A percentile compares a stretch with the other conserved stretches of the same genome.
phyloP scores from a whole-genome alignment of 768 basidiomycete species.

The Pluteus cervinus region DNA sequence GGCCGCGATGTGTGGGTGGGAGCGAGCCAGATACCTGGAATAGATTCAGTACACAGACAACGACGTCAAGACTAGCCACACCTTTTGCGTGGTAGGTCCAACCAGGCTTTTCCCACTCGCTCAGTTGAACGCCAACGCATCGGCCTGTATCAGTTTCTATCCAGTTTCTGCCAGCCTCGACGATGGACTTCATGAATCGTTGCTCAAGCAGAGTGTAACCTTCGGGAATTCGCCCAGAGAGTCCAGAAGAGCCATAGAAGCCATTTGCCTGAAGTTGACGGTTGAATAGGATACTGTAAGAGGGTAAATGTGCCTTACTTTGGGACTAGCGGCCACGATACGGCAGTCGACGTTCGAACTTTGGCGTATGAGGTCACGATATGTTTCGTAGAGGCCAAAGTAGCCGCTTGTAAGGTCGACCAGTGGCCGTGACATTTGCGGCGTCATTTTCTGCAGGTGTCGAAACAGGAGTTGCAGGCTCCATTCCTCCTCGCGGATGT shows the following conservation, averaged over 20 bases:
- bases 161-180: constrained; percentile 39
- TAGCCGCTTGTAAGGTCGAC: constrained; percentile 93
- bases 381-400: constrained; percentile 79
- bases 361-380: constrained; percentile 66
- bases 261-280: constrained; percentile 74
- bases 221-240: constrained; percentile 93
- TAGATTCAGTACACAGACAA: not conserved
- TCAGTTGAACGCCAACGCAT: constrained; percentile 56
- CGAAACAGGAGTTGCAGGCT: constrained; percentile 53
- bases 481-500: constrained; percentile 79
- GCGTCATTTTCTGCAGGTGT: constrained; percentile 29
- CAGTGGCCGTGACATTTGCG: no score
- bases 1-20: constrained; percentile 46
- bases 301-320: constrained; percentile 40
- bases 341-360: constrained; percentile 51
- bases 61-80: constrained; percentile 19
- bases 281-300: not conserved
- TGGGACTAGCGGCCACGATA: constrained; percentile 83
- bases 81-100: constrained; percentile 99
- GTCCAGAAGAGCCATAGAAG: constrained; percentile 82
- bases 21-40: constrained; percentile 79
- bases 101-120: constrained; percentile 81
- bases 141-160: constrained; percentile 12
- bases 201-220: constrained; percentile 88
- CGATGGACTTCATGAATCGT: constrained; percentile 68